Evolutionary conservation across 495 filamentous ascomycete genomes (phyloP).

Genomic region (Hypoxylon cercidicola): DNA sequence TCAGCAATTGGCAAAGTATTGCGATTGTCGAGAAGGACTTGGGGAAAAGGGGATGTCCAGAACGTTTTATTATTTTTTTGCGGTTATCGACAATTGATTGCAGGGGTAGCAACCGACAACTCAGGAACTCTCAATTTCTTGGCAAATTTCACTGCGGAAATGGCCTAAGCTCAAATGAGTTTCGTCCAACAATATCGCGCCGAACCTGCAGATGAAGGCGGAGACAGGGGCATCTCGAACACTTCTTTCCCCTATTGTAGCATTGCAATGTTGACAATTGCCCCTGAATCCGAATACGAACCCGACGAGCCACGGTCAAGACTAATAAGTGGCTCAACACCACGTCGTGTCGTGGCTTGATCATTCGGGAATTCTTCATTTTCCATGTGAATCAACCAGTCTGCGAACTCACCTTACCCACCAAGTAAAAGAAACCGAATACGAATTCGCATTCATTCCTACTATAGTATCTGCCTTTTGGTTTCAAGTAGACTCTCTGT

Average conservation of each 20-base stretch:
- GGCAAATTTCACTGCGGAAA: slow-evolving; percentile 26
- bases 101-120: not conserved
- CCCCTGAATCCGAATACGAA: slow-evolving; percentile 48
- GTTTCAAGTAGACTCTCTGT: not conserved
- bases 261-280: slow-evolving; percentile 8
- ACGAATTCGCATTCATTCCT: slow-evolving; percentile 26
- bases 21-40: slow-evolving; percentile 1
- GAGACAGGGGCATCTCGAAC: slow-evolving; percentile 26
- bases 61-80: slow-evolving; percentile 40
- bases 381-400: slow-evolving; percentile 6
- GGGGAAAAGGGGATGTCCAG: slow-evolving; percentile 17
- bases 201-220: slow-evolving; percentile 17
- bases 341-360: slow-evolving; percentile 19
- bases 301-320: slow-evolving; percentile 33
- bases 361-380: not conserved
- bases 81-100: slow-evolving; percentile 37
- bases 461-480: not conserved
- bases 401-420: not conserved
- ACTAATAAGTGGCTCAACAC: slow-evolving; percentile 2
- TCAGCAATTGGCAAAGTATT: slow-evolving; percentile 11
- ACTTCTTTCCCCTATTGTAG: slow-evolving; percentile 8
- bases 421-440: slow-evolving; percentile 21
- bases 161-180: slow-evolving; percentile 15
- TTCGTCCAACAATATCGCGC: slow-evolving; percentile 17
- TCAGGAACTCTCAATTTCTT: slow-evolving; percentile 29